These are phyloP conservation scores for Viola pubescens DNA, from an alignment of 441 rosid genomes.

Conservation along the genomic window DNA sequence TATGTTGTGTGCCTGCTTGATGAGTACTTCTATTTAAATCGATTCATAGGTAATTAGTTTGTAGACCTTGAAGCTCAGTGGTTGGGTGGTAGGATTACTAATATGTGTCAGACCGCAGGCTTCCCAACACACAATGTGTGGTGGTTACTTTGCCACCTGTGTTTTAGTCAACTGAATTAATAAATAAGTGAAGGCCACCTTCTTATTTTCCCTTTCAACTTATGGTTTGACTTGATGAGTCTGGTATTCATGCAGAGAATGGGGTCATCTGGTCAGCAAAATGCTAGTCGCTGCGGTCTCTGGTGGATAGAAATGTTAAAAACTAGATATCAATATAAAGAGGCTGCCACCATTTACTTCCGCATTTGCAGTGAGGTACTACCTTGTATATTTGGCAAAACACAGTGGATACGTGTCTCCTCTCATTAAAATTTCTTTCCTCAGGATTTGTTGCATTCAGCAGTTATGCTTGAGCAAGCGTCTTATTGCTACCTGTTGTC, in stretches of 20 bases:
- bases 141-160: neutral
- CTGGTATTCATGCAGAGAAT: constrained; percentile 49
- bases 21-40: neutral
- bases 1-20: too few species aligned
- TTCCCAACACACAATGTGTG: neutral
- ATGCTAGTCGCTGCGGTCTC: constrained; percentile 93
- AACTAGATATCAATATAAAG: constrained; percentile 78
- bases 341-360: constrained; percentile 91
- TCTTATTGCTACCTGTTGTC: constrained; percentile 92
- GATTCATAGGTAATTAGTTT: neutral
- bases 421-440: constrained; percentile 20
- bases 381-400: constrained; percentile 9
- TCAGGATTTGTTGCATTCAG: constrained; percentile 87
- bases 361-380: constrained; percentile 93
- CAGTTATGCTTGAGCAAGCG: constrained; percentile 99
- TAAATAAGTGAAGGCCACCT: neutral
- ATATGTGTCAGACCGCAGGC: neutral
- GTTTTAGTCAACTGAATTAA: constrained; percentile 3
- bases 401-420: constrained; percentile 2
- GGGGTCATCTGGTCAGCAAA: constrained; percentile 72
- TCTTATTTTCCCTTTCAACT: neutral
- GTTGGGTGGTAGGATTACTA: neutral
- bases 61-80: neutral
- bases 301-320: constrained; percentile 99
- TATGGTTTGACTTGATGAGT: neutral